Base-by-base conservation (phyloP, 768 basidiomycete species). In the Mycena albidolilacea region DNA sequence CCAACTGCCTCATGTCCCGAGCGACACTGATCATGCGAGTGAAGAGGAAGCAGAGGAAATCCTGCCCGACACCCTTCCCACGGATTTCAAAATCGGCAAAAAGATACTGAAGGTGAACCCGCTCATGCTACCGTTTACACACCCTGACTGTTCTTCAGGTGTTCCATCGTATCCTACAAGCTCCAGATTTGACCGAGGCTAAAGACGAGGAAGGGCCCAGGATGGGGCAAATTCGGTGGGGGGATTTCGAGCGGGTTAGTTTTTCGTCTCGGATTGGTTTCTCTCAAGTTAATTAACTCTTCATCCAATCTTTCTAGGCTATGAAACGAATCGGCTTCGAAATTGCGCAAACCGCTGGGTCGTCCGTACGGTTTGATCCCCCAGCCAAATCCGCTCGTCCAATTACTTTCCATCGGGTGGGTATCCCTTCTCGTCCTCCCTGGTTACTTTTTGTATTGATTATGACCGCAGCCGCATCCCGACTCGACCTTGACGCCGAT, bases 261-360 rank as follows among this genome's bases (percentile, higher is more conserved):
- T 58, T 39, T 41, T 30, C n/a, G 10, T 30, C 48, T 7, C 8
- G 39, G 30, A 30, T 30, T 30, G 30, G 30, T 30, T 30, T 30
- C 38, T 21, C 11, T 37, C 14, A 5, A 19, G 14, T 1, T 41
- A 6, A 61, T 43, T 5, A 38, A 30, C n/a, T 30, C 11, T 48
- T 39, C 43, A 10, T 39, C 7, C n/a, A 37, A n/a, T 43, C 37
- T 21, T 7, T 64, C 12, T 7, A 73, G 69, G 69, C 72, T 9
- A 76, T 74, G 75, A 70, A 69, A 39, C 65, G 72, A 35, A 70
- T 76, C n/a, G 75, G 75, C 5, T 76, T 76, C n/a, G 72, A 54
- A 6, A 35, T 71, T 7, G 50, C 21, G 3, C 75, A 76, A 50
- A 73, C 75, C 9, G 75, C 75, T 7, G 75, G 75, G 2, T 76